Percentiles rank a stretch among this genome's conserved stretches.
Conservation (phyloP, 192 early-diverging fungal genomes). For the Diversispora epigaea region DNA sequence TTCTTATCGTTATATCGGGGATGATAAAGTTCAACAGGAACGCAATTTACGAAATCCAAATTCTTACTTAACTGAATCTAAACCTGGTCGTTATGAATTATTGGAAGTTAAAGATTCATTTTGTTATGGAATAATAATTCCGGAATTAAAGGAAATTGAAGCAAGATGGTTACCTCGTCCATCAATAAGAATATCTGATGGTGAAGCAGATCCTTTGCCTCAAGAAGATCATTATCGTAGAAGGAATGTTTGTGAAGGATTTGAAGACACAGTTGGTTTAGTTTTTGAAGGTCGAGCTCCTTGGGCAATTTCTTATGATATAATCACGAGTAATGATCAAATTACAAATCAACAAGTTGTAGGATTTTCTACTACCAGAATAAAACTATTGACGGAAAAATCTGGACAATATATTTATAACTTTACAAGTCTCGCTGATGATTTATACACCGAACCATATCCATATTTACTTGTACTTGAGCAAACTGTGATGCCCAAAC, state of each 20-base stretch:
- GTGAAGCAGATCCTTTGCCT: slow-evolving; percentile 28
- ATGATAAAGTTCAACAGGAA: slow-evolving; percentile 6
- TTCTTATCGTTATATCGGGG: slow-evolving; percentile 34
- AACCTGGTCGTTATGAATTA: slow-evolving; percentile 45
- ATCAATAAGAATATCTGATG: slow-evolving; percentile 29
- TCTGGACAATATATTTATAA: slow-evolving; percentile 39
- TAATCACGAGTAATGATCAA: not conserved
- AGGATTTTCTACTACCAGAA: slow-evolving; percentile 33
- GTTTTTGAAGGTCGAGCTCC: slow-evolving; percentile 36
- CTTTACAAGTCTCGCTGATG: slow-evolving; percentile 43
- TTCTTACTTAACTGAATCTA: slow-evolving; percentile 31
- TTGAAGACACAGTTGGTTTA: slow-evolving; percentile 38
- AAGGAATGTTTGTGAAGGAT: slow-evolving; percentile 39
- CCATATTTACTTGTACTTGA: slow-evolving; percentile 33
- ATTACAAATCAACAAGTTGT: slow-evolving; percentile 6
- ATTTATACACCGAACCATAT: slow-evolving; percentile 36
- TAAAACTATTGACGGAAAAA: slow-evolving; percentile 38
- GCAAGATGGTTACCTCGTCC: slow-evolving; percentile 37
- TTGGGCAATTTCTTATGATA: slow-evolving; percentile 12
- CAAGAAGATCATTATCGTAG: slow-evolving; percentile 33
- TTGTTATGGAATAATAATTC: slow-evolving; percentile 43
- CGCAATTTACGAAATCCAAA: slow-evolving; percentile 35
- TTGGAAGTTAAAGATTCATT: slow-evolving; percentile 42
- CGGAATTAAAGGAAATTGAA: slow-evolving; percentile 26
- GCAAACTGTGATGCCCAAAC: slow-evolving; percentile 39